Conservation (phyloP, 1,284 basidiomycete genomes). For the Boletus subluridellus region DNA sequence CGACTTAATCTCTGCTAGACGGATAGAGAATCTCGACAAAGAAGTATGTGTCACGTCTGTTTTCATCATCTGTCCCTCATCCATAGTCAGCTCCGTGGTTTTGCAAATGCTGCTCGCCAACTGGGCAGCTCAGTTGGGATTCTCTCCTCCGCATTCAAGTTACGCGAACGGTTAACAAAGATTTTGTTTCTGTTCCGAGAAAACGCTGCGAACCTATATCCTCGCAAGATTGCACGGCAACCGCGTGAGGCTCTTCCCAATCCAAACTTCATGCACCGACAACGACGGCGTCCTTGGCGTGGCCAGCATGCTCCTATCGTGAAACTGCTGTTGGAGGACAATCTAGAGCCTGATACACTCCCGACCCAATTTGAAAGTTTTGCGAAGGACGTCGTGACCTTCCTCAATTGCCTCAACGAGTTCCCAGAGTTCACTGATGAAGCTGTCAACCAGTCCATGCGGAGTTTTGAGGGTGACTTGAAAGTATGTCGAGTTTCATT, state of each 20-base stretch:
- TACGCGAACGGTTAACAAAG: too few species aligned
- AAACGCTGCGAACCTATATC: slow-evolving; percentile 6
- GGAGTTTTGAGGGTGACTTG: slow-evolving; percentile 49
- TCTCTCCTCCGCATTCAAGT: too few species aligned
- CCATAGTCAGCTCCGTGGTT: slow-evolving; percentile 30
- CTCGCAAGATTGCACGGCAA: slow-evolving; percentile 34
- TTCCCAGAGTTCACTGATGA: slow-evolving; percentile 35
- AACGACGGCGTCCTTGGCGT: slow-evolving; percentile 33
- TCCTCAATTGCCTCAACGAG: slow-evolving; percentile 52
- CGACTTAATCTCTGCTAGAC: slow-evolving; percentile 17
- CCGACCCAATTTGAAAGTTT: slow-evolving; percentile 41
- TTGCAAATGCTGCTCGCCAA: slow-evolving; percentile 36
- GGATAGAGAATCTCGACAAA: slow-evolving; percentile 10
- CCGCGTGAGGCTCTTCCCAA: slow-evolving; percentile 35
- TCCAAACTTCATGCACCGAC: slow-evolving; percentile 13
- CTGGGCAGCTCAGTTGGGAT: slow-evolving; percentile 34
- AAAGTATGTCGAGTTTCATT: slow-evolving; percentile 35
- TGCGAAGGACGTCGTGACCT: slow-evolving; percentile 48
- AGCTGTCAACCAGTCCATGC: slow-evolving; percentile 18
- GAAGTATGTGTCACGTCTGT: slow-evolving; percentile 18
- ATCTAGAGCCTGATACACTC: slow-evolving; percentile 7
- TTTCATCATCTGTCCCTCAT: slow-evolving; percentile 14
- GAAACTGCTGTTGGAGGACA: slow-evolving; percentile 30
- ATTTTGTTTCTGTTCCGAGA: too few species aligned
- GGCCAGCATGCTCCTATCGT: slow-evolving; percentile 31